Conservation (phyloP, 768 basidiomycete genomes). For the Dentipellis sp. region DNA sequence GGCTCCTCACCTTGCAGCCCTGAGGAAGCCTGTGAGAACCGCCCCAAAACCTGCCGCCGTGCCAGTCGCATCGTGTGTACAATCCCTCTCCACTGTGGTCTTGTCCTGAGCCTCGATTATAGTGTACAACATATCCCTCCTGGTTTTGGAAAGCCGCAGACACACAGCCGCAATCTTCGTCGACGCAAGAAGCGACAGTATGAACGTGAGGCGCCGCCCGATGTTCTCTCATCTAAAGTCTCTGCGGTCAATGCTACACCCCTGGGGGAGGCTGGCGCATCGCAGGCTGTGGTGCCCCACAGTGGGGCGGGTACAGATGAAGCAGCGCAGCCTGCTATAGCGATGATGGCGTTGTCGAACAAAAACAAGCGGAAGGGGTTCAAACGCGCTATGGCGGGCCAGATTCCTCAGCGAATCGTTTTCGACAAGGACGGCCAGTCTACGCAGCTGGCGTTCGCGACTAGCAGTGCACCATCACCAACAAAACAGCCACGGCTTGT, state of each 20-base stretch:
- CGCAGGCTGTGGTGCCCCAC: constrained; percentile 6
- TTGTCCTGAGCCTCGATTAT: constrained; percentile 5
- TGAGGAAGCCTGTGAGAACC: no score
- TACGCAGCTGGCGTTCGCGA: constrained; percentile 5
- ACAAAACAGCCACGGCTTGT: constrained; percentile 27
- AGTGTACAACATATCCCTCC: constrained; percentile 35
- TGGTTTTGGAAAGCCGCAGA: constrained; percentile 48
- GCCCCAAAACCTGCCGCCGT: no score
- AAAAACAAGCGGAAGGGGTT: constrained; percentile 72
- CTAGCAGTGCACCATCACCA: constrained; percentile 1
- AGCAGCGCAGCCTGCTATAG: constrained; percentile 23
- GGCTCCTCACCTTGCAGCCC: neutral
- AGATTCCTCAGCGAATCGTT: constrained; percentile 41
- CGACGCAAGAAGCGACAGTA: constrained; percentile 36
- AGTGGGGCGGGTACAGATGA: neutral
- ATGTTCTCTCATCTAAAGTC: constrained; percentile 17
- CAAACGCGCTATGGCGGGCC: constrained; percentile 38
- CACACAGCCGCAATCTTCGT: constrained; percentile 49
- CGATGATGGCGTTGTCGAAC: constrained; percentile 50
- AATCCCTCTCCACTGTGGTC: neutral
- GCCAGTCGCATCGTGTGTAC: neutral
- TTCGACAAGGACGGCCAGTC: constrained; percentile 26
- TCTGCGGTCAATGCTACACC: constrained; percentile 38
- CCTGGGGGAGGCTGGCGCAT: constrained; percentile 17
- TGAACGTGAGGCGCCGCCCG: constrained; percentile 16